These are phyloP conservation scores for Coprinopsis sp. DNA, from an alignment of 768 basidiomycete genomes.

Conservation along the genomic window DNA sequence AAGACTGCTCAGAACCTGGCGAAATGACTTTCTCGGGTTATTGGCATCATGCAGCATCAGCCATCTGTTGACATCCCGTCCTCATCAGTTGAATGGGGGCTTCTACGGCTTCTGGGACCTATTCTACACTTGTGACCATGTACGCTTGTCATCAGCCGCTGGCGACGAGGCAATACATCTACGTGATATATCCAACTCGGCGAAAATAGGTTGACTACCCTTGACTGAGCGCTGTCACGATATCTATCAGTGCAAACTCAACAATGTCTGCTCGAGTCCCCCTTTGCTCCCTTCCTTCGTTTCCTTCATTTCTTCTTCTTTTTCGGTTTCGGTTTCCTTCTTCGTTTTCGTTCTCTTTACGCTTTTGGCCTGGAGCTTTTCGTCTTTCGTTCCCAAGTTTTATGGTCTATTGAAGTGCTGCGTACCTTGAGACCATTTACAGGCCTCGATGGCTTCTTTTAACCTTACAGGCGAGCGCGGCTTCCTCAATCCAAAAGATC, in stretches of 20 bases:
- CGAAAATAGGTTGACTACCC: neutral
- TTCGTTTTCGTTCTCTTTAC: slow-evolving; percentile 17
- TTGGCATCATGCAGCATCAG: neutral
- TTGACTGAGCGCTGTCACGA: neutral
- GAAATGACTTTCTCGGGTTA: neutral
- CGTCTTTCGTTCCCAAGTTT: slow-evolving; percentile 15
- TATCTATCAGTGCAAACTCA: slow-evolving; percentile 6
- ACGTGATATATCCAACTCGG: neutral
- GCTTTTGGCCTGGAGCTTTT: slow-evolving; percentile 11
- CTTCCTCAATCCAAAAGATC: neutral
- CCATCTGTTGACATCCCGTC: neutral
- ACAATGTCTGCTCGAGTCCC: neutral
- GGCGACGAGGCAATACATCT: neutral
- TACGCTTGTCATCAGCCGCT: too few species aligned
- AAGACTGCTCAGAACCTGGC: too few species aligned
- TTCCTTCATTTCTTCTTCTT: slow-evolving; percentile 14
- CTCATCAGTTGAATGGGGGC: slow-evolving; percentile 4
- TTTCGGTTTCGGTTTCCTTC: slow-evolving; percentile 14
- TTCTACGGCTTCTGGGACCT: neutral
- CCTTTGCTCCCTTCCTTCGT: neutral
- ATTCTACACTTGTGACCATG: neutral
- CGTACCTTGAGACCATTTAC: slow-evolving; percentile 15
- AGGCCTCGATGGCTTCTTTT: slow-evolving; percentile 47
- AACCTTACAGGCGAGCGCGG: slow-evolving; percentile 33
- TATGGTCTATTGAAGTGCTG: slow-evolving; percentile 3